phyloP scores from a whole-genome alignment of 768 basidiomycete genomes.

The Albatrellus ellisii region DNA sequence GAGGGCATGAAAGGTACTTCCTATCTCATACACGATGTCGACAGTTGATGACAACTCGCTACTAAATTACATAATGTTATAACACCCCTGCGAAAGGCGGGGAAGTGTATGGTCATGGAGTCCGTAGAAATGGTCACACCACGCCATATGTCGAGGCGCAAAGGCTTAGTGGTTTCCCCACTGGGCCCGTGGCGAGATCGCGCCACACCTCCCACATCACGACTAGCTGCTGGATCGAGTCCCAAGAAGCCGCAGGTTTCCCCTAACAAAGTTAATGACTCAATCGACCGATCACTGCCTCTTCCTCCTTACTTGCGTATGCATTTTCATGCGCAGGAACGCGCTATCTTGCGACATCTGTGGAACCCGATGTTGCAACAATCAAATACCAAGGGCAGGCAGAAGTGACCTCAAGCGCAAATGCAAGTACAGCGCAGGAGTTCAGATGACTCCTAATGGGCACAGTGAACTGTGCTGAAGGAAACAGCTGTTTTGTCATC shows the following conservation, averaged over 20 bases:
- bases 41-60: neutral
- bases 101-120: constrained; percentile 15
- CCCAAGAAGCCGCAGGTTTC: too few species aligned
- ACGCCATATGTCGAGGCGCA: neutral
- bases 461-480: constrained; percentile 70
- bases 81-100: neutral
- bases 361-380: constrained; percentile 16
- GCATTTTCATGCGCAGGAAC: constrained; percentile 45
- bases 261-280: too few species aligned
- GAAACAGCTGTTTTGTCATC: constrained; percentile 83
- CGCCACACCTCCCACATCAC: too few species aligned
- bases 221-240: too few species aligned
- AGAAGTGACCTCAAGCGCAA: constrained; percentile 28
- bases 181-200: too few species aligned
- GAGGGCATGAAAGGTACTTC: neutral
- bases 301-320: constrained; percentile 5
- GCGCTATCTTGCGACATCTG: constrained; percentile 36
- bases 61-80: neutral
- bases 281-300: neutral
- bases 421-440: constrained; percentile 40
- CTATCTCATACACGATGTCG: too few species aligned
- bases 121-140: constrained; percentile 18
- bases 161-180: neutral
- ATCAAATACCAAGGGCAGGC: constrained; percentile 17
- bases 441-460: constrained; percentile 55